phyloP scores from a whole-genome alignment of 805 yeast genomes.

The Saccharomycopsis schoenii region DNA sequence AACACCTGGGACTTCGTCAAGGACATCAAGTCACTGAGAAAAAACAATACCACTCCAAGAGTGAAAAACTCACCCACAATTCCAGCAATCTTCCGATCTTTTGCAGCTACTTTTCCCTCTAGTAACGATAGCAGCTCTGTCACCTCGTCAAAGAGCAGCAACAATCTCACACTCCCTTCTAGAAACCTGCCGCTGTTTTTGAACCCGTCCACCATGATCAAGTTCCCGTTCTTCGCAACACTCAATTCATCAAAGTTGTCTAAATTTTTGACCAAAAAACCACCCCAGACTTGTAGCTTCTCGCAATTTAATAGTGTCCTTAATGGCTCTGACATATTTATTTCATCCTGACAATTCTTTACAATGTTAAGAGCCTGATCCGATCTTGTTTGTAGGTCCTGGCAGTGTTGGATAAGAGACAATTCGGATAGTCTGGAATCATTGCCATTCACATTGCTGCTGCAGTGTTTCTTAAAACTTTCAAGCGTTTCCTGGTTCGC shows the following conservation, averaged over 20 bases:
- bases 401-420: background rate
- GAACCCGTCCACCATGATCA: background rate
- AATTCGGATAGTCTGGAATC: background rate
- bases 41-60: background rate
- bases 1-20: background rate
- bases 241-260: background rate
- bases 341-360: background rate
- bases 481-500: background rate
- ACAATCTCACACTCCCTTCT: background rate
- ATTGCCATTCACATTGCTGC: background rate
- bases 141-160: background rate
- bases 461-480: background rate
- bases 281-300: background rate
- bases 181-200: background rate
- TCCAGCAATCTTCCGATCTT: background rate
- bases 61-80: background rate
- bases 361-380: background rate
- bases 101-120: background rate
- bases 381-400: background rate
- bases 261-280: background rate
- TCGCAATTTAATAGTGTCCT: background rate
- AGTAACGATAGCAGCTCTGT: background rate
- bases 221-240: background rate
- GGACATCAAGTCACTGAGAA: background rate
- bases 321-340: background rate